These are phyloP conservation scores for Nelumbo lutea DNA, from an alignment of 164 flowering plant species.

Conservation along the genomic window DNA sequence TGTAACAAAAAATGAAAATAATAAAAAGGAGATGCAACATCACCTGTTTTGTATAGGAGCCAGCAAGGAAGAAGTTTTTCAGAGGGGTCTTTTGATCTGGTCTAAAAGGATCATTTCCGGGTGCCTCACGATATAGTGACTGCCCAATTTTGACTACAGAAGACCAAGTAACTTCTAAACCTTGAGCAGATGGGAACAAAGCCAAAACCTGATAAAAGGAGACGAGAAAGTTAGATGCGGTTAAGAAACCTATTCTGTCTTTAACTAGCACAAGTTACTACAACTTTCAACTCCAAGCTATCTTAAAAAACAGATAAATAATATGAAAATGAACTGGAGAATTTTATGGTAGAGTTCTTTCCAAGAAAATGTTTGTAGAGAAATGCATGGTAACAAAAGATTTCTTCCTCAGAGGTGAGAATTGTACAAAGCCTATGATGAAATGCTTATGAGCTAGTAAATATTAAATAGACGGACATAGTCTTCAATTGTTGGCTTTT, in stretches of 20 bases:
- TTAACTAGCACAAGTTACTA: neutral
- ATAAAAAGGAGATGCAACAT: neutral
- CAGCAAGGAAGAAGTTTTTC: slow-evolving; percentile 88
- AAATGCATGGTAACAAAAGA: neutral
- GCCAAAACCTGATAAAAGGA: slow-evolving; percentile 49
- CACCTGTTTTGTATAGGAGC: slow-evolving; percentile 99
- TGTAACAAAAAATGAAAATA: too few species aligned
- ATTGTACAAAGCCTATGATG: neutral
- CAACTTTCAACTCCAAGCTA: too few species aligned
- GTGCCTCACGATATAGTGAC: slow-evolving; percentile 89
- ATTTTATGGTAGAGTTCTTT: too few species aligned
- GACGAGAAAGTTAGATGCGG: neutral
- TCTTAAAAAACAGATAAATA: neutral
- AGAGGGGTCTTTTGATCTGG: slow-evolving; percentile 95
- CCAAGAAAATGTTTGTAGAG: neutral
- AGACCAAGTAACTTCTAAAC: slow-evolving; percentile 85
- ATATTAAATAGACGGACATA: neutral
- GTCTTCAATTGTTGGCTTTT: neutral
- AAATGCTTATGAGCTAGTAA: neutral
- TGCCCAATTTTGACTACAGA: slow-evolving; percentile 94
- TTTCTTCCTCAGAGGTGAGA: neutral
- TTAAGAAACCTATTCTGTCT: too few species aligned
- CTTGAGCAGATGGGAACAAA: slow-evolving; percentile 89
- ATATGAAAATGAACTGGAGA: too few species aligned
- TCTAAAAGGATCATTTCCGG: slow-evolving; percentile 92